Evolutionary conservation across 148 eudicot species (phyloP), one percentile per base, ranked within the genome.

Genomic region (Rhododendron molle): DNA sequence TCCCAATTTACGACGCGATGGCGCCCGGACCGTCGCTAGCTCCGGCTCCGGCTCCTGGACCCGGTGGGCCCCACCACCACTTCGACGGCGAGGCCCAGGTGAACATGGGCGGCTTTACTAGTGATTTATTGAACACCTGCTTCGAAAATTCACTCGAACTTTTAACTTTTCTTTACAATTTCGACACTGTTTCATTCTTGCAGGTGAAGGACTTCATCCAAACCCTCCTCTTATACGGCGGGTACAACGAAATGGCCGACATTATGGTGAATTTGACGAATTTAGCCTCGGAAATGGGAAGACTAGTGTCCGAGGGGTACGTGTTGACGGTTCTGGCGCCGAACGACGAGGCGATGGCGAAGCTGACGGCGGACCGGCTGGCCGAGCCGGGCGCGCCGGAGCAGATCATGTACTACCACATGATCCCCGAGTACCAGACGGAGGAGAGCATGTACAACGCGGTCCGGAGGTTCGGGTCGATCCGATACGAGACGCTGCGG

Each of bases 391-490:
- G 98, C 0, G 96, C 98, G 15, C 95, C 99, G 26, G 99, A 96
- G 86, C 95, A 93, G 80, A 95, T 96, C 34, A 90, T 96, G 91
- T 96, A 96, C 69, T 96, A 95, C 84, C 99, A 96, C 78, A 81
- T 96, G 81, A 91, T 96, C 16, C 99, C 99, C 3, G 99, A 96
- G 87, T 96, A 96, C 47, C 99, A 96, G 52, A 96, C 99, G 15
- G 99, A 96, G 88, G 99, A 96, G 90, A 96, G 99, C 88, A 96
- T 96, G 99, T 96, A 96, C 40, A 92, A 92, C 80, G 87, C 99
- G 0, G 99, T 95, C 6, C 88, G 99, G 83, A 87, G 99, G 71
- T 95, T 96, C 43, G 99, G 99, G 65, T 92, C 94, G 84, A 91
- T 96, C 3, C 89, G 84, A 78, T 95, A 96, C 52, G 99, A 95